These are phyloP conservation scores for Leishmania arabica DNA, from an alignment of 208 protist genomes.

Conservation along the genomic window DNA sequence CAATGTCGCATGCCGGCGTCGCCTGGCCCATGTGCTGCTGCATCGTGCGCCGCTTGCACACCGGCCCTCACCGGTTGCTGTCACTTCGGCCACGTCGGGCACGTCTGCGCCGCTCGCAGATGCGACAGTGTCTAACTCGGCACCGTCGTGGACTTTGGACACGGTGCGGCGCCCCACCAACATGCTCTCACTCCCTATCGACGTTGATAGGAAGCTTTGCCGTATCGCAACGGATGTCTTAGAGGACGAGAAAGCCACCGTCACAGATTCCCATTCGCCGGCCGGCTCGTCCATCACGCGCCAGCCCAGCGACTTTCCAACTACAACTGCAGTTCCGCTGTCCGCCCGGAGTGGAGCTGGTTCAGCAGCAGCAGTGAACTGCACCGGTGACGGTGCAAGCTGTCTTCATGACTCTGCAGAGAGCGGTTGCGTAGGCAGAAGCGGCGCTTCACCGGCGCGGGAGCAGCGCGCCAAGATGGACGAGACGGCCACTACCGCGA, in stretches of 20 bases:
- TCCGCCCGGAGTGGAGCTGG: neutral
- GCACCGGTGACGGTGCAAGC: neutral
- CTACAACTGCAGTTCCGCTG: neutral
- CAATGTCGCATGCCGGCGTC: slow-evolving; percentile 61
- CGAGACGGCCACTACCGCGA: neutral
- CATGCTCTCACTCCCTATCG: neutral
- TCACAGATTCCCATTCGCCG: slow-evolving; percentile 9
- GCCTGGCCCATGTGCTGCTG: slow-evolving; percentile 36
- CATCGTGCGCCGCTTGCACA: neutral
- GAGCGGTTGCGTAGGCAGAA: neutral
- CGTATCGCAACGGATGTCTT: neutral
- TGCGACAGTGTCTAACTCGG: neutral
- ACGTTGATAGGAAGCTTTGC: neutral
- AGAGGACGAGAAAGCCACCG: neutral
- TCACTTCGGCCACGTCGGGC: neutral
- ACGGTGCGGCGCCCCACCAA: neutral
- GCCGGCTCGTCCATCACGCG: slow-evolving; percentile 15
- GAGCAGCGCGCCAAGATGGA: neutral
- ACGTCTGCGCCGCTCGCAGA: neutral
- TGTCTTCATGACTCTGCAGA: neutral
- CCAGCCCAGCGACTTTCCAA: slow-evolving; percentile 11
- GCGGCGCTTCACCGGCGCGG: neutral
- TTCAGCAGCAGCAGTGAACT: neutral
- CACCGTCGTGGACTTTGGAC: neutral
- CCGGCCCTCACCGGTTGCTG: neutral